Evolutionary conservation across 495 filamentous ascomycete genomes (phyloP).

Genomic region (Xylaria acuta): DNA sequence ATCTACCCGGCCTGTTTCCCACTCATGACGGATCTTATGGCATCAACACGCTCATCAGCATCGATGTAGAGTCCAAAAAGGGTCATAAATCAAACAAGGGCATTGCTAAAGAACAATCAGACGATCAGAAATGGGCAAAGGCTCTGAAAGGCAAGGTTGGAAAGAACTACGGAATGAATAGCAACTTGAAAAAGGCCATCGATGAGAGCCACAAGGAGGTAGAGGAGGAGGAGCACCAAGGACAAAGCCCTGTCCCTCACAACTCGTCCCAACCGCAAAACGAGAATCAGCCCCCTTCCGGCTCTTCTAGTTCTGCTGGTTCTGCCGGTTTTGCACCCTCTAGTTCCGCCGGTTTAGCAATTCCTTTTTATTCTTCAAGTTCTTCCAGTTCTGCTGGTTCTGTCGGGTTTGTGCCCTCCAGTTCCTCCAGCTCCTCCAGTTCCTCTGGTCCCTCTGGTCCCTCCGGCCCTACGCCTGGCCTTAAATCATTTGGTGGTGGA

Average conservation of each 20-base stretch:
- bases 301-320: too few species aligned
- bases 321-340: too few species aligned
- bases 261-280: neutral
- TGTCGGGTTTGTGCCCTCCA: too few species aligned
- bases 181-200: slow-evolving; percentile 31
- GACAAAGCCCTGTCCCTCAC: neutral
- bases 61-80: slow-evolving; percentile 20
- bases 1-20: slow-evolving; percentile 37
- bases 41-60: slow-evolving; percentile 36
- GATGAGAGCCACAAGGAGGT: slow-evolving; percentile 29
- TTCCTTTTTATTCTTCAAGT: too few species aligned
- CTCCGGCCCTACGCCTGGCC: neutral
- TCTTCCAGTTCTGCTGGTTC: too few species aligned
- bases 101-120: slow-evolving; percentile 31
- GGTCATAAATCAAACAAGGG: slow-evolving; percentile 25
- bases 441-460: neutral
- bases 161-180: slow-evolving; percentile 31
- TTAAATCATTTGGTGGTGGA: neutral
- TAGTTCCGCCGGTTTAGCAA: too few species aligned
- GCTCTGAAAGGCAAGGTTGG: slow-evolving; percentile 19
- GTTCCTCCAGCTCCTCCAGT: neutral
- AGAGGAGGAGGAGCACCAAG: slow-evolving; percentile 26
- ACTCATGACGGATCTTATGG: slow-evolving; percentile 42
- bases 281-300: neutral
- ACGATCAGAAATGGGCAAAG: slow-evolving; percentile 26